Evolutionary conservation across 768 basidiomycete genomes (phyloP), one percentile per base, ranked within the genome.

Genomic region (Russula abietina): DNA sequence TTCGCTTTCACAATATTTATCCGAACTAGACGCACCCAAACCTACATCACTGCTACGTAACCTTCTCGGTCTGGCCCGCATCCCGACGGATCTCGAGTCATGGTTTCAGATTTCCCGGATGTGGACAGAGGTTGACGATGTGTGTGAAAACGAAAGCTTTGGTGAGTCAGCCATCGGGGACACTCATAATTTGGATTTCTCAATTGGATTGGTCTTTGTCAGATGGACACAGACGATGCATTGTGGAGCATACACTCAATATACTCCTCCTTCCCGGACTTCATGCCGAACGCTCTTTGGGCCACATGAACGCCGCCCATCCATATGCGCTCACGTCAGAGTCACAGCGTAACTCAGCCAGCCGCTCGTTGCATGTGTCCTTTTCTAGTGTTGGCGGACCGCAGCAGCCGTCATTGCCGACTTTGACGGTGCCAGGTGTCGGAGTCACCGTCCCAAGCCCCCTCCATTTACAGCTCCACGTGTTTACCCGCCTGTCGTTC

Each of bases 241-340:
- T 91, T 28, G 83, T 92, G 51, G 87, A 91, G 70, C 91, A 91
- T 71, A 90, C 87, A 1, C 79, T 92, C 60, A 85, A 93, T 71
- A 75, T 92, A 45, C 77, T 91, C 57, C 75, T 91, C 63, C 79
- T 92, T 55, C 91, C 91, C 1, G 86, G 84, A 62, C 77, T 88
- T 70, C 86, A 88, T 62, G 60, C 74, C 74, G 11, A 57, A 32
- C 69, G 60, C 70, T 53, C 46, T 64, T 56, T 54, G 45, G 67
- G 61, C 65, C 69, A 66, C 63, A 61, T 67, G 69, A 67, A 66
- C 59, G 65, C 69, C 60, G 52, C 76, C 66, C 65, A 75, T 64
- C 60, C 54, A 49, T 33, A 59, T 55, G 62, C 61, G 36, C 53
- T 57, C 33, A 63, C 66, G 56, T 59, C 66, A 46, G 57, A 64